These are phyloP conservation scores for Suillus sp. DNA, from an alignment of 768 basidiomycete genomes.

Conservation along the genomic window DNA sequence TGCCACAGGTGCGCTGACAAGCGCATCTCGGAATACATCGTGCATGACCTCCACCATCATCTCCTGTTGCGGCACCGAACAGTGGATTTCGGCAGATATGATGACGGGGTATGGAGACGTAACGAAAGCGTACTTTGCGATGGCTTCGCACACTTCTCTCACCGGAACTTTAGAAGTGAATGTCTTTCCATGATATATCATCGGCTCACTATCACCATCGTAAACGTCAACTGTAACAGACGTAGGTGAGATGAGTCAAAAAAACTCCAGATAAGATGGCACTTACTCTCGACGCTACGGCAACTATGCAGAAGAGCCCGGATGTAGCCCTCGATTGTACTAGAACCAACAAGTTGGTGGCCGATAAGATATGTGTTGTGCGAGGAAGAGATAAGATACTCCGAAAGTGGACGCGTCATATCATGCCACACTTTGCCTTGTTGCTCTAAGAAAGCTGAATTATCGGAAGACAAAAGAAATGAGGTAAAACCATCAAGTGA, in stretches of 20 bases:
- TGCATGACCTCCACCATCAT: slow-evolving; percentile 74
- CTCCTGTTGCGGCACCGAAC: slow-evolving; percentile 76
- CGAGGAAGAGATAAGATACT: slow-evolving; percentile 88
- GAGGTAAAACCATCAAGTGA: slow-evolving; percentile 70
- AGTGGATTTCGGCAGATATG: slow-evolving; percentile 93
- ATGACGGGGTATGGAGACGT: slow-evolving; percentile 91
- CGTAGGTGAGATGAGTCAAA: slow-evolving; percentile 1
- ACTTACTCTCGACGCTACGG: slow-evolving; percentile 90
- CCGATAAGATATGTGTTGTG: slow-evolving; percentile 94
- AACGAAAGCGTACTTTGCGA: slow-evolving; percentile 87
- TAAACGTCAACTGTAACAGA: slow-evolving; percentile 78
- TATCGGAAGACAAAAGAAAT: slow-evolving; percentile 82
- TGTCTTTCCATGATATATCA: slow-evolving; percentile 89
- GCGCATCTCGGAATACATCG: slow-evolving; percentile 55
- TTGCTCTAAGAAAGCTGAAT: slow-evolving; percentile 58
- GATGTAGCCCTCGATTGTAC: slow-evolving; percentile 92
- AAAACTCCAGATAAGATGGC: not conserved
- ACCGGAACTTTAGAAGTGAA: slow-evolving; percentile 82
- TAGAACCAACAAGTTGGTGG: slow-evolving; percentile 83
- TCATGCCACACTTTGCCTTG: slow-evolving; percentile 66
- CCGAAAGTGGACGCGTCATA: slow-evolving; percentile 85
- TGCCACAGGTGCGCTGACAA: slow-evolving; percentile 52
- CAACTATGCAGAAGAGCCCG: slow-evolving; percentile 87
- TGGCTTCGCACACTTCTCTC: slow-evolving; percentile 80
- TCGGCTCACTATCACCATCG: slow-evolving; percentile 82